Evolutionary conservation across 176 grass and related monocot species (phyloP).

Genomic region (Thalia dealbata): DNA sequence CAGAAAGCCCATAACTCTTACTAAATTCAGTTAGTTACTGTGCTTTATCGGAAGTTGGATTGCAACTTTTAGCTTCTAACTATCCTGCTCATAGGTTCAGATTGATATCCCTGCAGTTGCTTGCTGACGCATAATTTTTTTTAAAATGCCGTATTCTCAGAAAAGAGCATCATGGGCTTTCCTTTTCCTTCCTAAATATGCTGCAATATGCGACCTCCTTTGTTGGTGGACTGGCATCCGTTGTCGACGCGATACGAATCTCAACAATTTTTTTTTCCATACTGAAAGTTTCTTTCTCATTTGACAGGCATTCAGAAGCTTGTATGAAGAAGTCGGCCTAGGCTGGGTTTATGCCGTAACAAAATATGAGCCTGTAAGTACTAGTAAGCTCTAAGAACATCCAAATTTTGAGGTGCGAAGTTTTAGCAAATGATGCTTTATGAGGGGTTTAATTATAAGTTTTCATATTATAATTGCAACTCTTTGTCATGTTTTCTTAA

Average conservation of each 20-base stretch:
- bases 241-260: background rate
- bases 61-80: background rate
- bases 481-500: constrained; percentile 1
- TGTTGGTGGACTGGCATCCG: background rate
- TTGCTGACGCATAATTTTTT: too few relatives aligned
- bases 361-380: constrained; percentile 89
- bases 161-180: background rate
- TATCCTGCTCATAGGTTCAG: background rate
- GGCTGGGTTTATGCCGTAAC: constrained; percentile 96
- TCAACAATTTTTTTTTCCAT: background rate
- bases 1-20: background rate
- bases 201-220: background rate
- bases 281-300: background rate
- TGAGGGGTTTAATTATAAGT: background rate
- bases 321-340: constrained; percentile 89
- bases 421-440: background rate
- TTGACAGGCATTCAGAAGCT: constrained; percentile 78
- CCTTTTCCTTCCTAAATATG: background rate
- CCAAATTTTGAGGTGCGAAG: background rate
- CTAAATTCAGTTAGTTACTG: background rate
- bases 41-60: background rate
- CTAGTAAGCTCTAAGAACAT: background rate
- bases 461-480: background rate
- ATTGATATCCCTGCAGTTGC: too few relatives aligned
- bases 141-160: too few relatives aligned